These are phyloP conservation scores for Malus hybrid DNA, from an alignment of 331 rosid species.

Conservation along the genomic window DNA sequence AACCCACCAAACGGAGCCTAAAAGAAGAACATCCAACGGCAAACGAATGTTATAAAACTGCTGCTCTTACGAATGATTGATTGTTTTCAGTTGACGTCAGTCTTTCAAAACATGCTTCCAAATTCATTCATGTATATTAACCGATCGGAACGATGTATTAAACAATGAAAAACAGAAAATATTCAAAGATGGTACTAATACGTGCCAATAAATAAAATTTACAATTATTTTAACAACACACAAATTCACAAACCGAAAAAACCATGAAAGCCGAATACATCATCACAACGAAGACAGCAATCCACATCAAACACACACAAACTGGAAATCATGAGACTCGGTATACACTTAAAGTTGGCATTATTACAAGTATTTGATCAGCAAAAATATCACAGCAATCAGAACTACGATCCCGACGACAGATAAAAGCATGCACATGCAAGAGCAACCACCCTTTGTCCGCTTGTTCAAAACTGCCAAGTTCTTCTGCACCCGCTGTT, in stretches of 20 bases:
- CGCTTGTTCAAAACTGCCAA: conserved; percentile 85
- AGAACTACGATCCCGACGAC: conserved; percentile 73
- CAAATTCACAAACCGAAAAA: neutral
- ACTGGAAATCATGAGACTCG: neutral
- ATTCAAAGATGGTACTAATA: no score
- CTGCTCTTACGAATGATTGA: neutral
- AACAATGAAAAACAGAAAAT: no score
- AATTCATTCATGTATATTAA: neutral
- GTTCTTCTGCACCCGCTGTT: conserved; percentile 88
- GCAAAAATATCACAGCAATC: conserved; percentile 51
- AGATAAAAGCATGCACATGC: conserved; percentile 78
- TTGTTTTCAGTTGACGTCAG: neutral
- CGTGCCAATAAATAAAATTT: no score
- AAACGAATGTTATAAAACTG: neutral
- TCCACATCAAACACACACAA: conserved; percentile 16
- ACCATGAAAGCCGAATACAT: neutral
- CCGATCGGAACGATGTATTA: no score
- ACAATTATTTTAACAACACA: no score
- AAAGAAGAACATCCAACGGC: neutral
- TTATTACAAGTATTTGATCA: conserved; percentile 67
- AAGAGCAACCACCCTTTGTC: conserved; percentile 82
- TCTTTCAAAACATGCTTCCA: neutral
- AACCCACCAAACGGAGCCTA: no score
- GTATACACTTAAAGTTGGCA: neutral
- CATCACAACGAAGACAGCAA: neutral